A percentile compares a stretch with the other conserved stretches of the same genome.
Evolutionary conservation across 2,329 filamentous ascomycete genomes (phyloP).

Genomic region (Pleurostoma richardsiae): DNA sequence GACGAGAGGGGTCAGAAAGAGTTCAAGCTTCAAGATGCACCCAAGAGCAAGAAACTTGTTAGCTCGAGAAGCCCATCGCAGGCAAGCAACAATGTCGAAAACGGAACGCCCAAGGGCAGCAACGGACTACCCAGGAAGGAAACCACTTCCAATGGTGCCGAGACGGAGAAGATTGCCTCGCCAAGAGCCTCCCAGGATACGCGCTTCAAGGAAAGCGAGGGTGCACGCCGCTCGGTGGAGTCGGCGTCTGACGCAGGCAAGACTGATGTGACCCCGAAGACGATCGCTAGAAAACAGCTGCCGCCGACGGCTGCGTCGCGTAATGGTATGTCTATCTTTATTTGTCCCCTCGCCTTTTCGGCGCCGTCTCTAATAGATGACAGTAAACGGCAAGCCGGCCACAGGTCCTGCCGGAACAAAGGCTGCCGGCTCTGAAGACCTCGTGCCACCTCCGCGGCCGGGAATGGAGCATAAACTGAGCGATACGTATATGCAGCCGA

Average conservation of each 20-base stretch:
- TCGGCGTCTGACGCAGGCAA: conserved; percentile 21
- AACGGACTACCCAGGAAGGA: conserved; percentile 30
- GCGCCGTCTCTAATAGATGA: not conserved
- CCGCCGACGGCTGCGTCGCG: conserved; percentile 29
- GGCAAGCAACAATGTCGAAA: conserved; percentile 32
- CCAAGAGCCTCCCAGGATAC: conserved; percentile 56
- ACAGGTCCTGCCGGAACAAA: conserved; percentile 7
- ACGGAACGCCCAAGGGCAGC: conserved; percentile 26
- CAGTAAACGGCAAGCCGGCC: conserved; percentile 29
- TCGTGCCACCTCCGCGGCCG: conserved; percentile 17
- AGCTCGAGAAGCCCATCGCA: conserved; percentile 39
- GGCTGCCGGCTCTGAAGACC: conserved; percentile 13
- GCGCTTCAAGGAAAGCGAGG: conserved; percentile 50
- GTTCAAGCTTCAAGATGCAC: conserved; percentile 78
- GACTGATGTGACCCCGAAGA: conserved; percentile 29
- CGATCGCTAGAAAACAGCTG: conserved; percentile 62
- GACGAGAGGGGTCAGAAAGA: conserved; percentile 42
- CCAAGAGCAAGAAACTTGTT: conserved; percentile 52
- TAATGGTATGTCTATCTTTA: conserved; percentile 31
- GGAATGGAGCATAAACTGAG: conserved; percentile 34
- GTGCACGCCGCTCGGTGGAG: conserved; percentile 36
- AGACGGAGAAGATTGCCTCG: conserved; percentile 28
- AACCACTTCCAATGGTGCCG: conserved; percentile 10
- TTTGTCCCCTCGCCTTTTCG: too few species aligned
- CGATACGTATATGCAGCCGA: conserved; percentile 54